Conservation (phyloP, 768 basidiomycete species). For the Psilocybe sp. region DNA sequence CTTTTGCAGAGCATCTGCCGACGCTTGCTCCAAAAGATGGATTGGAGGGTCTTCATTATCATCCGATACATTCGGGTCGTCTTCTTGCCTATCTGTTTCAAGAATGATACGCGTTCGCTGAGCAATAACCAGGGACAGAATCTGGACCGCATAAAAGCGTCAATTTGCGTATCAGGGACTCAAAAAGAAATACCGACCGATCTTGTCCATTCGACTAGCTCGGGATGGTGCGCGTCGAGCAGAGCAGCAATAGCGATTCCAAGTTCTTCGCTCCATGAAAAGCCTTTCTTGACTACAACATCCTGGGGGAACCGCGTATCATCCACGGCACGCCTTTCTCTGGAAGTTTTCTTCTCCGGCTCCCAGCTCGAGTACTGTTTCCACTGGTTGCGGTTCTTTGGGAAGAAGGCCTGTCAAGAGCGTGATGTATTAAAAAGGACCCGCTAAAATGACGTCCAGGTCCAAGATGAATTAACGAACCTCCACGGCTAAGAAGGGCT, state of each 20-base stretch:
- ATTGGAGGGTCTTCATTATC: conserved; percentile 30
- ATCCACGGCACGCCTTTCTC: conserved; percentile 32
- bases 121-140: conserved; percentile 56
- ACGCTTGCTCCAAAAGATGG: conserved; percentile 41
- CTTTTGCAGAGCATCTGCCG: conserved; percentile 65
- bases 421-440: conserved; percentile 6
- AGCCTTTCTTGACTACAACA: conserved; percentile 81
- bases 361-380: conserved; percentile 81
- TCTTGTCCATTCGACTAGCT: conserved; percentile 76
- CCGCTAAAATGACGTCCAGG: conserved; percentile 2
- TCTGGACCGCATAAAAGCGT: conserved; percentile 34
- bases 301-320: conserved; percentile 58
- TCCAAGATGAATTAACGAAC: conserved; percentile 35
- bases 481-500: conserved; percentile 87
- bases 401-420: conserved; percentile 71
- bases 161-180: background rate
- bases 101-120: conserved; percentile 60
- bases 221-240: conserved; percentile 58
- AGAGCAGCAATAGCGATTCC: conserved; percentile 81
- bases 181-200: conserved; percentile 50
- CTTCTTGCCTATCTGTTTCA: conserved; percentile 47
- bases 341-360: conserved; percentile 44
- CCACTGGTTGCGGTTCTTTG: conserved; percentile 85
- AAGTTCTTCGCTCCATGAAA: conserved; percentile 86
- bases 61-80: conserved; percentile 30